These are phyloP conservation scores for Calcarisporium arbuscula DNA, from an alignment of 2,329 filamentous ascomycete species.

Conservation along the genomic window DNA sequence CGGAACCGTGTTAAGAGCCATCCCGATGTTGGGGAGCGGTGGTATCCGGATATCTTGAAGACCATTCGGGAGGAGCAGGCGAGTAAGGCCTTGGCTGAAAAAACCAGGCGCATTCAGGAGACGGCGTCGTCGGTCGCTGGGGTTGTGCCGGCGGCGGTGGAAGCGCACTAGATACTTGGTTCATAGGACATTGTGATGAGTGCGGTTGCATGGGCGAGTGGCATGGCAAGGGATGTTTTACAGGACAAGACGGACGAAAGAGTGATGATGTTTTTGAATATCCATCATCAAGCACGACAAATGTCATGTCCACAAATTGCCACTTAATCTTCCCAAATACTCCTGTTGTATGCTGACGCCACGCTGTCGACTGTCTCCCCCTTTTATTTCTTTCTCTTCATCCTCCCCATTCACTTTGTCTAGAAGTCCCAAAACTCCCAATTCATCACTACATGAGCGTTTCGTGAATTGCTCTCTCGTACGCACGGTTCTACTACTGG, in stretches of 20 bases:
- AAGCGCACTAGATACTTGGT: constrained; percentile 25
- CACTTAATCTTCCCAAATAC: too few relatives aligned
- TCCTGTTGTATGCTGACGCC: constrained; percentile 7
- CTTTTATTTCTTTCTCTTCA: too few relatives aligned
- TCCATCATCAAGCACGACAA: too few relatives aligned
- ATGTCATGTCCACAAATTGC: constrained; percentile 5
- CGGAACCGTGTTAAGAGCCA: constrained; percentile 82
- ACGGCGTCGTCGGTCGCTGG: constrained; percentile 12
- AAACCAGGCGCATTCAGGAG: constrained; percentile 20
- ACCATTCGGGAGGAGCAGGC: constrained; percentile 55
- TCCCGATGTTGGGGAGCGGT: constrained; percentile 77
- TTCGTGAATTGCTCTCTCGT: too few relatives aligned
- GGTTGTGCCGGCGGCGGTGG: constrained; percentile 18
- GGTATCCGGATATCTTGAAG: constrained; percentile 61
- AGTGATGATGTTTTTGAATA: too few relatives aligned
- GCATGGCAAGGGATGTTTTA: too few relatives aligned
- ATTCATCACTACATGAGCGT: too few relatives aligned
- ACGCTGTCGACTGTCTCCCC: too few relatives aligned
- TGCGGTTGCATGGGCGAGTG: background rate
- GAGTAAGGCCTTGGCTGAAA: constrained; percentile 21
- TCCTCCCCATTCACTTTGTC: too few relatives aligned
- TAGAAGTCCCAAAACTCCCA: too few relatives aligned
- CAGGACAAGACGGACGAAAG: too few relatives aligned
- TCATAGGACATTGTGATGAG: constrained; percentile 6
- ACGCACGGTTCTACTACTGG: too few relatives aligned